Base-by-base conservation (phyloP, 495 filamentous ascomycete genomes). In the Pyrenula aspistea region DNA sequence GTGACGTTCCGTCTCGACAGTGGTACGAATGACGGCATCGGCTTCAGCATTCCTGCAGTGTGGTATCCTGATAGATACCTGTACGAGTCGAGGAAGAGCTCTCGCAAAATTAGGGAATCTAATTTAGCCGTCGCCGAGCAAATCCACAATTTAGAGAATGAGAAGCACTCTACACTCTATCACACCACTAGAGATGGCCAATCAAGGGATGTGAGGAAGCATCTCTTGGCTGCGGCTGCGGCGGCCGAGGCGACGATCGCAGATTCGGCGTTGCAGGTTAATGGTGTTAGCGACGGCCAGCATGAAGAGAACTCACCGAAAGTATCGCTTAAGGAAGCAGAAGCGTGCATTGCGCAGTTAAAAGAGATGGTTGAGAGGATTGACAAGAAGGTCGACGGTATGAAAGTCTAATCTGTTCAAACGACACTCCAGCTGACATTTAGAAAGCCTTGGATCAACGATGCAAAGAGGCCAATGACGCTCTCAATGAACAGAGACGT, bases 21-120 rank as follows among this genome's bases (percentile, higher is more conserved):
- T 0, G 72, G 77, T 1, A 61, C 71, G 8, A 60, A 63, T 12
- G 70, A 70, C 24, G 73, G 77, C 11, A 67, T 81, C 24, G 77
- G 79, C 50, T 70, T 92, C 49, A 80, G 84, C 12, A 78, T 92
- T 20, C 88, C 89, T 25, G 70, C 79, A 15, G 74, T 81, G 0
- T 83, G 90, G 61, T 94, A 91, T 62, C 77, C 83, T 8, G 90
- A 95, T 66, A 78, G 89, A 36, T 96, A 95, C 67, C 67, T 90
- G 57, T 75, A 80, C 54, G 70, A 67, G 31, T 79, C 78, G 57
- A 74, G 74, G 59, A 73, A 82, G 1, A 62, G 77, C 56, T 70
- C 82, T 20, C 75, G 68, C 53, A 76, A 76, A n/a, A 72, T 81
- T 56, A 71, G 75, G 12, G 54, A 62, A 3, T 67, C 67, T 50